These are phyloP conservation scores for Trametes villosa DNA, from an alignment of 768 basidiomycete genomes.

Conservation along the genomic window DNA sequence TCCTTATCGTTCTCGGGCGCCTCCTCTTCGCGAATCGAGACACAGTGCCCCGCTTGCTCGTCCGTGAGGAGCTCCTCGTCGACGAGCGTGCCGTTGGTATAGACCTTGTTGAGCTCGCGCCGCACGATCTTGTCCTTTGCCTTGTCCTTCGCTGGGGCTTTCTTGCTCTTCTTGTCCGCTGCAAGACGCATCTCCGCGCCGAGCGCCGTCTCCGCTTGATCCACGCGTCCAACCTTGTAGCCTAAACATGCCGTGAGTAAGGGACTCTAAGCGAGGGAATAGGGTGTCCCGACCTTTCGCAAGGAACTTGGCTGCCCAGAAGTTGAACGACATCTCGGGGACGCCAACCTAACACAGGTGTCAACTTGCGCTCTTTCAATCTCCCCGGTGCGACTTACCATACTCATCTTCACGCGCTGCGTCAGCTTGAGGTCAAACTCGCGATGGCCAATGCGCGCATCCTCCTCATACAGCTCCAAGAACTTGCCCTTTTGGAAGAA, in stretches of 20 bases:
- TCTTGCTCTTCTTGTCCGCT: conserved; percentile 60
- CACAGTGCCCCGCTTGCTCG: conserved; percentile 94
- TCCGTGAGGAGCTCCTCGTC: conserved; percentile 88
- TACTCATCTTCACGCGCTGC: conserved; percentile 96
- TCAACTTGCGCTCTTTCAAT: neutral
- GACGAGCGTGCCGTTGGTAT: conserved; percentile 94
- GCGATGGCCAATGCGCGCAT: conserved; percentile 90
- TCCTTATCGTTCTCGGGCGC: conserved; percentile 42
- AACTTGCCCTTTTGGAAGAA: conserved; percentile 99
- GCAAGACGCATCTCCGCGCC: conserved; percentile 96
- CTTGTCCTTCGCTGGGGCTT: conserved; percentile 46
- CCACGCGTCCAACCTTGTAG: conserved; percentile 95
- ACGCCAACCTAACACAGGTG: conserved; percentile 75
- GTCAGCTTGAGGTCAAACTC: conserved; percentile 95
- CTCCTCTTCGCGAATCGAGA: conserved; percentile 75
- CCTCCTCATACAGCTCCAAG: conserved; percentile 94
- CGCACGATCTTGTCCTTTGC: conserved; percentile 84
- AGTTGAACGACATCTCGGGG: conserved; percentile 91
- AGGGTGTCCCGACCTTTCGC: conserved; percentile 75
- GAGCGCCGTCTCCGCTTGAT: conserved; percentile 95
- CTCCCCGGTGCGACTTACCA: conserved; percentile 56
- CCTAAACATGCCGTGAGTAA: conserved; percentile 44
- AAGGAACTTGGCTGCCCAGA: conserved; percentile 90
- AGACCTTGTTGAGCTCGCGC: conserved; percentile 87
- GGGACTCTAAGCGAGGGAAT: neutral